phyloP scores from a whole-genome alignment of 139 green algal genomes.

The Chlamydomonas sphaeroides region DNA sequence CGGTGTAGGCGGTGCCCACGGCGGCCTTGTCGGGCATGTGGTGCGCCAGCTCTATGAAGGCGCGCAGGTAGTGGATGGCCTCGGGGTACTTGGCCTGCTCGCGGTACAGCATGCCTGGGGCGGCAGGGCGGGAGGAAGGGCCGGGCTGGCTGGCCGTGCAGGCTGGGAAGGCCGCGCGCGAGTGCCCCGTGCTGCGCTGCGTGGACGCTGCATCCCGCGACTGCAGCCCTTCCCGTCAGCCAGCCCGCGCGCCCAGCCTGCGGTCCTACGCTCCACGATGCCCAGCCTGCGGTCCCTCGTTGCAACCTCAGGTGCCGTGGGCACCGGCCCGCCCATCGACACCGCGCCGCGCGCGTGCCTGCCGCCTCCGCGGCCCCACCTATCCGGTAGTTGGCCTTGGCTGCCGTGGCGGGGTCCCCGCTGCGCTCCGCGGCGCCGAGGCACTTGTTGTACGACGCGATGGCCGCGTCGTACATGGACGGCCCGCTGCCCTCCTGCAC shows the following conservation, averaged over 20 bases:
- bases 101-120: conserved; percentile 56
- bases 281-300: too few species aligned
- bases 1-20: conserved; percentile 64
- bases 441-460: conserved; percentile 56
- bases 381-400: conserved; percentile 60
- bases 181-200: too few species aligned
- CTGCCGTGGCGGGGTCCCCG: conserved; percentile 50
- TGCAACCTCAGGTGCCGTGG: too few species aligned
- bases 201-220: too few species aligned
- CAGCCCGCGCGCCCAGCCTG: too few species aligned
- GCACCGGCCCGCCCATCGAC: too few species aligned
- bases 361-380: conserved; percentile 12
- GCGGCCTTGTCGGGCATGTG: conserved; percentile 56
- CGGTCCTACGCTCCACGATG: too few species aligned
- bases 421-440: conserved; percentile 52
- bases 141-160: not conserved
- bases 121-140: too few species aligned
- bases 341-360: too few species aligned
- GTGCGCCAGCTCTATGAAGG: conserved; percentile 40
- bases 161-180: too few species aligned
- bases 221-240: too few species aligned
- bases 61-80: conserved; percentile 51
- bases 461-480: conserved; percentile 26
- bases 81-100: conserved; percentile 53
- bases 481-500: conserved; percentile 44